Evolutionary conservation across 805 yeast species (phyloP), one percentile per base, ranked within the genome.

Genomic region (Naumovozyma baii): DNA sequence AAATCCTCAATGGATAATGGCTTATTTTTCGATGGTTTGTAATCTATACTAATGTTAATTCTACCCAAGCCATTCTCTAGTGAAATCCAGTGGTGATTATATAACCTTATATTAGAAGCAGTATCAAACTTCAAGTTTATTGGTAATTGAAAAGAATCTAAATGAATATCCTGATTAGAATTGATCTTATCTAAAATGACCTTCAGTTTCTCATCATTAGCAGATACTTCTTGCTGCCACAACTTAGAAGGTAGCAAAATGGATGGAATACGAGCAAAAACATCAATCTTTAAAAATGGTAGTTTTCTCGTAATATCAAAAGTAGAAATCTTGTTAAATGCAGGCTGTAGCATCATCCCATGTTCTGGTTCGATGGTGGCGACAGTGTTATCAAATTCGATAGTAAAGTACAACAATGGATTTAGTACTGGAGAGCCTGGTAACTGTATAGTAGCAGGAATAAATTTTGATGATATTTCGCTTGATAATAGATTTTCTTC

Each of bases 341-440:
- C 74, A 1, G 96, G 90, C 41, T 72, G 68, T 33, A 74, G 73
- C 44, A 86, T 76, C 0, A 94, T 76, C 31, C 95, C 96, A 39
- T 83, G 76, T 20, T 79, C 76, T 2, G 97, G 92, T 49, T 87
- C 94, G 37, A 90, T 78, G 13, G 87, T 73, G 47, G 92, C 81
- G 48, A 88, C 92, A 37, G 90, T 86, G 62, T 92, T 92, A 63
- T 92, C 99, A 57, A 87, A 90, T 62, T 92, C 99, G 34, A 92
- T 70, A 2, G 95, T 86, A 53, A 88, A 73, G 61, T 84, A 85
- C 30, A 92, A 72, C 43, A 94, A 70, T 14, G 92, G 75, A 49
- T 76, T 77, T 45, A 75, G 70, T 28, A 72, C 64, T 38, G 69
- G 68, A 48, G 78, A 55, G 22, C 73, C 72, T 13, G 83, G 79